Conservation (phyloP, 306 rosid genomes). For the Lablab purpureus region DNA sequence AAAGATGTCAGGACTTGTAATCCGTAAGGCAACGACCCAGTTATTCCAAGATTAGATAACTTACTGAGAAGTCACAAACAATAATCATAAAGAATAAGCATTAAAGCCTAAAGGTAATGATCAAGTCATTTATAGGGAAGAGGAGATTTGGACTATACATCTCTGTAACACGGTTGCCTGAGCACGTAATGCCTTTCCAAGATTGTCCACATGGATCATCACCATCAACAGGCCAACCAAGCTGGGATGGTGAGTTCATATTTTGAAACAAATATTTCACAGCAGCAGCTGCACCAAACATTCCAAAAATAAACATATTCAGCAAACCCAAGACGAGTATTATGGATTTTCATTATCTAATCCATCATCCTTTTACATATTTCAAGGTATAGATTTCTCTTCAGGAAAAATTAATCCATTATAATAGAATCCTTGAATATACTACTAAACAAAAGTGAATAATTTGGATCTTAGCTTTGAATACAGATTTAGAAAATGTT, state of each 20-base stretch:
- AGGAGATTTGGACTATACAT: slow-evolving; percentile 62
- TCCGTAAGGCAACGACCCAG: slow-evolving; percentile 68
- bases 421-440: slow-evolving; percentile 3
- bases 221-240: slow-evolving; percentile 77
- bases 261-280: slow-evolving; percentile 60
- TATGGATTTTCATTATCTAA: slow-evolving; percentile 25
- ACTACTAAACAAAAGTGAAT: slow-evolving; percentile 8
- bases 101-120: slow-evolving; percentile 1
- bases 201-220: slow-evolving; percentile 90
- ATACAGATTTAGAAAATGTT: slow-evolving; percentile 13
- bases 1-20: slow-evolving; percentile 62
- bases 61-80: slow-evolving; percentile 56
- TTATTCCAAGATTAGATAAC: slow-evolving; percentile 70
- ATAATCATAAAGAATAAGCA: slow-evolving; percentile 49
- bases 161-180: slow-evolving; percentile 75
- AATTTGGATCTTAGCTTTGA: slow-evolving; percentile 5
- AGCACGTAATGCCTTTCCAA: slow-evolving; percentile 88
- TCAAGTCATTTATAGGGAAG: slow-evolving; percentile 31
- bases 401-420: slow-evolving; percentile 1
- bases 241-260: slow-evolving; percentile 70
- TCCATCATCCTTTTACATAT: slow-evolving; percentile 29
- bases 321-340: slow-evolving; percentile 38
- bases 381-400: slow-evolving; percentile 17
- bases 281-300: slow-evolving; percentile 63
- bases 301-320: slow-evolving; percentile 23